These are phyloP conservation scores for Colletotrichum salicis DNA, from an alignment of 2,329 filamentous ascomycete genomes.

Conservation along the genomic window DNA sequence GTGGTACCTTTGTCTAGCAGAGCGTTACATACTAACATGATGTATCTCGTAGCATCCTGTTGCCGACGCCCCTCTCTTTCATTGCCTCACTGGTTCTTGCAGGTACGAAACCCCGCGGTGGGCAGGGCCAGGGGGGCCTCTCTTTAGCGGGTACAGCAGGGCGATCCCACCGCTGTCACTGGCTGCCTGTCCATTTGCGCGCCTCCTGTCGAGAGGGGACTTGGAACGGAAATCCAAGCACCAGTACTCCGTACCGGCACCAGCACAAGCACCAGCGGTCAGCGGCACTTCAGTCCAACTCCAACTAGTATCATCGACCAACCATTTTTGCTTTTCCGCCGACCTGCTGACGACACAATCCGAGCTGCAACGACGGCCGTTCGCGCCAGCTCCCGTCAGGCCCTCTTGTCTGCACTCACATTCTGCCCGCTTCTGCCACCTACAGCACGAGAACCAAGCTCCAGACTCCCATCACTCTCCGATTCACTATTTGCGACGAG, in stretches of 20 bases:
- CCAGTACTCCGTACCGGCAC: background rate
- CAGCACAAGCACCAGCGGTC: background rate
- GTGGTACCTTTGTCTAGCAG: background rate
- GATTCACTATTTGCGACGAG: background rate
- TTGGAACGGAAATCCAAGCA: background rate
- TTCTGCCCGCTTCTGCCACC: background rate
- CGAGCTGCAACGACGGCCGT: constrained; percentile 20
- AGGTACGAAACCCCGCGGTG: constrained; percentile 34
- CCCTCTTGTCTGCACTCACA: background rate
- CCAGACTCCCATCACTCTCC: background rate
- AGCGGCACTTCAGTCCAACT: background rate
- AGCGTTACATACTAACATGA: background rate
- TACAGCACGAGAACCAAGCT: background rate
- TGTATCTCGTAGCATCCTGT: constrained; percentile 29
- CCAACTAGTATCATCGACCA: constrained; percentile 17
- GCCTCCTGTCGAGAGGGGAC: constrained; percentile 1
- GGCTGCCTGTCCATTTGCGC: constrained; percentile 12
- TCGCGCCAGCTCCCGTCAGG: constrained; percentile 13
- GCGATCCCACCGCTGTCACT: constrained; percentile 28
- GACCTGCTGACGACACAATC: constrained; percentile 32
- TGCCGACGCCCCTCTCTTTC: background rate
- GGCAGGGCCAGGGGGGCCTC: constrained; percentile 31
- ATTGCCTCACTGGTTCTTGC: constrained; percentile 20
- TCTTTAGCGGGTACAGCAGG: constrained; percentile 33
- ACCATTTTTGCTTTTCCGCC: constrained; percentile 21